phyloP scores from a whole-genome alignment of 257 asterid species.

The Eucommia ulmoides region DNA sequence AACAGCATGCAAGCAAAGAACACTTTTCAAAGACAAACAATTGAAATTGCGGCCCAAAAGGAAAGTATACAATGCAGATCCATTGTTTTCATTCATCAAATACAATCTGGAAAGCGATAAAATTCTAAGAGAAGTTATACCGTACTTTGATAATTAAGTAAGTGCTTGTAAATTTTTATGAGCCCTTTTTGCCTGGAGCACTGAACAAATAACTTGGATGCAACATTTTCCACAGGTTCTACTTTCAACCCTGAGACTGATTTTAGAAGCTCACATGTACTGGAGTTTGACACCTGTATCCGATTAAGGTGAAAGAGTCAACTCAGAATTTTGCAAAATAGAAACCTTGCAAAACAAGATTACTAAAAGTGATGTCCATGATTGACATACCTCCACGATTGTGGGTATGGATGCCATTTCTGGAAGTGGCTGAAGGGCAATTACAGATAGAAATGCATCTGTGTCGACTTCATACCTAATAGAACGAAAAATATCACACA shows the following conservation, averaged over 20 bases:
- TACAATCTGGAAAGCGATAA: not conserved
- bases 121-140: slow-evolving; percentile 1
- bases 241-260: slow-evolving; percentile 87
- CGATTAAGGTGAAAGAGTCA: too few species aligned
- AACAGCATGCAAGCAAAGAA: too few species aligned
- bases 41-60: too few species aligned
- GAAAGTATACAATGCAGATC: too few species aligned
- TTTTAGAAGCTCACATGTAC: slow-evolving; percentile 70
- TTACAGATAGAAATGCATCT: slow-evolving; percentile 88
- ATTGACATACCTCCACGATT: slow-evolving; percentile 65
- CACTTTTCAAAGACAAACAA: too few species aligned
- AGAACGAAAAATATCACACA: slow-evolving; percentile 2
- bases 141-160: slow-evolving; percentile 90
- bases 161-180: slow-evolving; percentile 85
- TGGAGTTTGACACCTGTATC: slow-evolving; percentile 81
- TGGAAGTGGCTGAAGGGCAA: slow-evolving; percentile 90
- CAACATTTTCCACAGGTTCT: slow-evolving; percentile 77
- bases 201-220: slow-evolving; percentile 92
- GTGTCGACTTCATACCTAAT: slow-evolving; percentile 86
- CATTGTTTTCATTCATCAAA: too few species aligned
- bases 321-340: too few species aligned
- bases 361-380: slow-evolving; percentile 4
- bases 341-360: not conserved
- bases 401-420: slow-evolving; percentile 72
- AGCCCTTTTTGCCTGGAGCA: slow-evolving; percentile 98